A percentile compares a stretch with the other conserved stretches of the same genome.
Evolutionary conservation across 2,329 filamentous ascomycete genomes (phyloP).

Genomic region (Claviceps fusiformis): DNA sequence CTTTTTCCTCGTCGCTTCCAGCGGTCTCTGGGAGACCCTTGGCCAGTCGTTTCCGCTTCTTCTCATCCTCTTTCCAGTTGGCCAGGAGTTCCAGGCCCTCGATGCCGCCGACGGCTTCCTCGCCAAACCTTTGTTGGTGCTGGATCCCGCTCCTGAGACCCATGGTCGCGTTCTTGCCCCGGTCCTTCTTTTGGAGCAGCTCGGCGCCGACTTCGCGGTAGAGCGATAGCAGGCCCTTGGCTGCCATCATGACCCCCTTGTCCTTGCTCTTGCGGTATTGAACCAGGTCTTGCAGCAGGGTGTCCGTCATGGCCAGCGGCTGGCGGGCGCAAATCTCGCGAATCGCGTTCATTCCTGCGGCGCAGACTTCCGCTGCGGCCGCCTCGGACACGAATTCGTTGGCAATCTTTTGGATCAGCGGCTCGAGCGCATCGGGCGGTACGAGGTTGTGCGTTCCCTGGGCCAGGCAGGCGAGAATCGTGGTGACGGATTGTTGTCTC

Average conservation of each 20-base stretch:
- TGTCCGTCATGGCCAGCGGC: constrained; percentile 91
- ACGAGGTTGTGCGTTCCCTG: constrained; percentile 86
- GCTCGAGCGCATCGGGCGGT: constrained; percentile 83
- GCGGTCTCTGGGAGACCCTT: constrained; percentile 51
- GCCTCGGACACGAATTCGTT: constrained; percentile 98
- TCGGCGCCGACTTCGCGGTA: constrained; percentile 87
- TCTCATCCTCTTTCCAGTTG: constrained; percentile 87
- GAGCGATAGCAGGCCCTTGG: constrained; percentile 76
- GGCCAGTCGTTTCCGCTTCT: constrained; percentile 56
- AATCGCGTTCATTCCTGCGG: constrained; percentile 87
- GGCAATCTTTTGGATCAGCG: constrained; percentile 84
- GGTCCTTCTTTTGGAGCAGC: constrained; percentile 75
- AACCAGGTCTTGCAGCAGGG: constrained; percentile 86
- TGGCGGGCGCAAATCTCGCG: constrained; percentile 87
- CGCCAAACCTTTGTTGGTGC: constrained; percentile 68
- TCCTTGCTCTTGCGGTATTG: constrained; percentile 96
- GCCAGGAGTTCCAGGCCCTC: constrained; percentile 86
- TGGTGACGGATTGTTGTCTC: constrained; percentile 78
- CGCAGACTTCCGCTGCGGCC: constrained; percentile 76
- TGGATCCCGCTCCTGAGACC: constrained; percentile 62
- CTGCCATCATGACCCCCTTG: constrained; percentile 98
- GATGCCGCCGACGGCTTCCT: constrained; percentile 67
- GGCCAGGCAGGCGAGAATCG: constrained; percentile 81
- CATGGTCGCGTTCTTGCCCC: constrained; percentile 83
- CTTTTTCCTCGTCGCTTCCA: constrained; percentile 45